phyloP scores from a whole-genome alignment of 1,284 basidiomycete species.

The Rhizopogon parksii region DNA sequence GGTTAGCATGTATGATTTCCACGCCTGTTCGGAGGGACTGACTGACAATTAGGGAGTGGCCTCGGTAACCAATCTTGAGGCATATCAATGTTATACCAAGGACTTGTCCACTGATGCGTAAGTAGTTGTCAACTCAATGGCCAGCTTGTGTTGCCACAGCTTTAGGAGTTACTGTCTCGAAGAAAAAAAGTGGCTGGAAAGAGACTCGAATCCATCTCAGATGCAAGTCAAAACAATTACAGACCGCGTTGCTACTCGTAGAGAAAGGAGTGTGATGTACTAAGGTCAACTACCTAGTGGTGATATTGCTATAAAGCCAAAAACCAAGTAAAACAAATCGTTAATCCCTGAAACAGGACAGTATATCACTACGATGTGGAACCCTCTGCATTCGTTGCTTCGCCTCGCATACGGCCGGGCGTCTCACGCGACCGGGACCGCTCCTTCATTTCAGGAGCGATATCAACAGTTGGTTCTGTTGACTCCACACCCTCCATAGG shows the following conservation, averaged over 20 bases:
- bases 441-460: background rate
- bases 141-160: too few species aligned
- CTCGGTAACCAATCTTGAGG: constrained; percentile 8
- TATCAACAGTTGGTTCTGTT: background rate
- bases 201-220: background rate
- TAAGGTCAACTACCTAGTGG: background rate
- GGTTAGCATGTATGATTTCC: constrained; percentile 4
- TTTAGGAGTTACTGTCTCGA: background rate
- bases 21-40: background rate
- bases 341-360: background rate
- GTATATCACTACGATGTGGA: background rate
- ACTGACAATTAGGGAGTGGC: constrained; percentile 11
- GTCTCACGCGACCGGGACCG: background rate
- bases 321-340: background rate
- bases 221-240: background rate
- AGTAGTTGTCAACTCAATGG: too few species aligned
- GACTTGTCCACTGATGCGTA: background rate
- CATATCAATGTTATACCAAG: constrained; percentile 12
- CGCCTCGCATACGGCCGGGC: background rate
- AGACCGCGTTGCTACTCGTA: background rate
- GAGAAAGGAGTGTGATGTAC: background rate
- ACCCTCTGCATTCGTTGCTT: background rate
- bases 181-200: background rate
- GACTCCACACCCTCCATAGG: background rate
- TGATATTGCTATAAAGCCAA: background rate